These are phyloP conservation scores for Aspergillus clavatus DNA, from an alignment of 2,329 filamentous ascomycete genomes.

Conservation along the genomic window DNA sequence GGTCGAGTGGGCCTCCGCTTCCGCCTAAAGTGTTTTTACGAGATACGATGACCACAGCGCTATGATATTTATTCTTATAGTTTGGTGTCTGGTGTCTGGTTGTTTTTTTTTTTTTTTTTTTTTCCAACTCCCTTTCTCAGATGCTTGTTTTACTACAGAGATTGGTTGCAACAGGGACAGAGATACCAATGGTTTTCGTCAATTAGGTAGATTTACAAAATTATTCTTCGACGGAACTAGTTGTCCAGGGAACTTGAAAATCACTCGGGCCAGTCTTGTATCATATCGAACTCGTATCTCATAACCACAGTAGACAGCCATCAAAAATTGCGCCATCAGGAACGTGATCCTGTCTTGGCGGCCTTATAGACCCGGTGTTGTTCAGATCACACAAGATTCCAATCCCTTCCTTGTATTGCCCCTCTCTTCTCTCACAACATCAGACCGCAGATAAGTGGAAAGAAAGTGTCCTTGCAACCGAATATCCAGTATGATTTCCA, in stretches of 20 bases:
- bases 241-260: too few species aligned
- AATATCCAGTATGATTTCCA: background rate
- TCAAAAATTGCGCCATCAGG: background rate
- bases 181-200: background rate
- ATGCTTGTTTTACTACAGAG: background rate
- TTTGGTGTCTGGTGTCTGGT: constrained; percentile 1
- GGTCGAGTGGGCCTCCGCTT: constrained; percentile 69
- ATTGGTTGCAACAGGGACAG: background rate
- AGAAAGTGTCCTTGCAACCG: too few species aligned
- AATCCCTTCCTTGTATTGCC: background rate
- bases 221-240: too few species aligned
- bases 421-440: background rate
- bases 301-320: too few species aligned
- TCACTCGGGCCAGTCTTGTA: too few species aligned
- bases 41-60: background rate
- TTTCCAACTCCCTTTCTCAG: background rate
- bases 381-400: background rate
- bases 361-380: background rate
- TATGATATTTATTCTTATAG: background rate
- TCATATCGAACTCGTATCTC: too few species aligned
- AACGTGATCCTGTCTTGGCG: background rate
- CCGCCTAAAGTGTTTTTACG: constrained; percentile 9
- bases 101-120: background rate
- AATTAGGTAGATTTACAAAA: background rate
- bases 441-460: background rate